Base-by-base conservation (phyloP, 495 filamentous ascomycete species). In the Aspergillus saccharolyticus region DNA sequence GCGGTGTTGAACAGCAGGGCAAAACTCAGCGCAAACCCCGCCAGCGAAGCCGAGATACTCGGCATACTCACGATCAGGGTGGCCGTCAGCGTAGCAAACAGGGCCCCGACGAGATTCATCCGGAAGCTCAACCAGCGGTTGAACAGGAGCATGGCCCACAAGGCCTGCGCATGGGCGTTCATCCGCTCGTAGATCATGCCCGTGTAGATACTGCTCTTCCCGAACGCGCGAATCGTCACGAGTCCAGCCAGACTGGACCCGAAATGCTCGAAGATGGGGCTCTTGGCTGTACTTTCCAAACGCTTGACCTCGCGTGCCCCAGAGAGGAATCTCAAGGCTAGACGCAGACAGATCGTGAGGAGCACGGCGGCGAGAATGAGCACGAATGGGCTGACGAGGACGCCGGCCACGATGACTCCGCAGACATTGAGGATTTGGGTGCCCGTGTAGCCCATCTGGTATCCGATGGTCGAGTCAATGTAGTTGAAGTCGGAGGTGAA, bases 191-290 rank as follows among this genome's bases (percentile, higher is more conserved):
- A 39, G 33, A 39, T 39, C 33, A 39, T 39, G 33, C 33, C 12
- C 33, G 33, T 39, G 10, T 39, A 39, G 5, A 15, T 15, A 39
- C 14, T 12, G 0, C 74, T 66, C 66, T 86, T 88, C 52, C 77
- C 82, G 64, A 87, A 95, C 0, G 86, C 85, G 6, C 90, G 83
- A 48, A 95, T 90, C 3, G 89, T 93, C 18, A 81, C 70, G 2
- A 93, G 78, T 10, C 90, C 90, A 0, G 81, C 80, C 9, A 92
- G 78, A 2, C 85, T 81, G 0, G 85, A 83, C 0, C 82, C 84
- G 52, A 93, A 89, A 28, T 85, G 84, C 60, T 91, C 89, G 60
- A 91, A 91, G 1, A 95, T 82, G 0, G 89, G 89, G 3, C 83
- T 86, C 63, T 89, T 89, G 12, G 83, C 80, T 4, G 80, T 86